A percentile compares a stretch with the other conserved stretches of the same genome.
Evolutionary conservation across 345 rosid genomes (phyloP).

Genomic region (Moricandia arvensis): DNA sequence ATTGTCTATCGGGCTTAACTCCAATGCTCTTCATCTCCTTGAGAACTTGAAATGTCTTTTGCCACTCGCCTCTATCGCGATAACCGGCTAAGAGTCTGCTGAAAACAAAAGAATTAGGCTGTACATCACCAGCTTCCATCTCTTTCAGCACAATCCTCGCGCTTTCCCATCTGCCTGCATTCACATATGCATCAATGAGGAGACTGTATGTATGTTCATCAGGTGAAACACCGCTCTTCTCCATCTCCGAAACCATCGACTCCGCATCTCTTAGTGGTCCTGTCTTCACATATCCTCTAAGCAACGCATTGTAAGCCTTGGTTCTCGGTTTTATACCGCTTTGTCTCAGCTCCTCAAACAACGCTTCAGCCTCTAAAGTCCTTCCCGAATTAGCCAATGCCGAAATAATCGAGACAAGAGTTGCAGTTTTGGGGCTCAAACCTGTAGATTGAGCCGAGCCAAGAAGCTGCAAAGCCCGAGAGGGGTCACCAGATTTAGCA

Average conservation of each 20-base stretch:
- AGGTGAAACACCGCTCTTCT: constrained; percentile 71
- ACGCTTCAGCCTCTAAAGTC: constrained; percentile 81
- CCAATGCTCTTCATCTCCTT: constrained; percentile 87
- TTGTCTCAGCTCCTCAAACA: constrained; percentile 87
- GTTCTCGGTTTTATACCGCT: constrained; percentile 74
- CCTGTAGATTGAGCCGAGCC: constrained; percentile 75
- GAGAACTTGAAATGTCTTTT: constrained; percentile 84
- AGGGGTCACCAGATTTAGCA: constrained; percentile 77
- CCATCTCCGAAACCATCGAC: constrained; percentile 84
- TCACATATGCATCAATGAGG: constrained; percentile 79
- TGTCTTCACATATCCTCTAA: constrained; percentile 76
- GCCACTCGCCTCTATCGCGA: constrained; percentile 94
- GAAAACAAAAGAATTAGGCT: constrained; percentile 76
- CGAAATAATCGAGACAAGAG: constrained; percentile 61
- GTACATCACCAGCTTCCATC: constrained; percentile 75
- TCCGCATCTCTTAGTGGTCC: constrained; percentile 80
- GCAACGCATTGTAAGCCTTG: constrained; percentile 81
- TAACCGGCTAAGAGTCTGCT: constrained; percentile 79
- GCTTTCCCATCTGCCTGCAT: constrained; percentile 96
- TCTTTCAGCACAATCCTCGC: constrained; percentile 88
- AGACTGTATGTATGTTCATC: constrained; percentile 87
- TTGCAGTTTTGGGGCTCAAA: constrained; percentile 56
- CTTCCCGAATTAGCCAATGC: constrained; percentile 68
- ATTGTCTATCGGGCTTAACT: constrained; percentile 75
- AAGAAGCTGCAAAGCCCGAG: constrained; percentile 61